Percentiles rank a stretch among this genome's conserved stretches.
These are phyloP conservation scores for Setaria italica DNA, from an alignment of 202 grass and related monocot genomes.

Conservation along the genomic window DNA sequence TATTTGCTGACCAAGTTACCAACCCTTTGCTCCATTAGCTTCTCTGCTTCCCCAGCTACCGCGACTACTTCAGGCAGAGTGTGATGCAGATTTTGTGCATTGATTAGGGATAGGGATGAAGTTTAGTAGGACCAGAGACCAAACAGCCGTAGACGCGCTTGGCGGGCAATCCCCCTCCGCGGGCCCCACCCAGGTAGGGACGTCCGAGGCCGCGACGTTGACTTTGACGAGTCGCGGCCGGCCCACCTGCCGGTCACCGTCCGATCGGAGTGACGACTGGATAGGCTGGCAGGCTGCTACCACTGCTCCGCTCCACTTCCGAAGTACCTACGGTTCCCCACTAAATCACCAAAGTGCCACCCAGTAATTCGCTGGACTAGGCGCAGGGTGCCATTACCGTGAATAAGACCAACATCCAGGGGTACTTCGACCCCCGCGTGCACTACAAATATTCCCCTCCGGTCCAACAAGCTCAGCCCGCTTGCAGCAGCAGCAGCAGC, in stretches of 20 bases:
- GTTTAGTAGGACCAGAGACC: no score
- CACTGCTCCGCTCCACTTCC: not conserved
- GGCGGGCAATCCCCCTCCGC: no score
- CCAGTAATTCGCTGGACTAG: no score
- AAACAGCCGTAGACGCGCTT: not conserved
- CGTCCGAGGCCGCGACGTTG: constrained; percentile 24
- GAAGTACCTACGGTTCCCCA: not conserved
- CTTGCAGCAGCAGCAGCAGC: constrained; percentile 7
- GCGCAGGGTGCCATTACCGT: constrained; percentile 3
- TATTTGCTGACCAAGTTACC: no score
- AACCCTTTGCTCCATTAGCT: no score
- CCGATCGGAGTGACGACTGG: not conserved
- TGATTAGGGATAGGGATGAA: no score
- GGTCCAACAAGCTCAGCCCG: constrained; percentile 10
- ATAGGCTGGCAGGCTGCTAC: not conserved
- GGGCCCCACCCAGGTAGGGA: not conserved
- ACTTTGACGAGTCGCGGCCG: constrained; percentile 28
- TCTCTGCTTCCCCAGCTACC: no score
- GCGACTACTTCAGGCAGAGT: no score
- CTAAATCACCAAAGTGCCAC: constrained; percentile 35
- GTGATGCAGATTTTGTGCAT: no score
- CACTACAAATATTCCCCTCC: constrained; percentile 59
- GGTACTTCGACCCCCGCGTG: not conserved
- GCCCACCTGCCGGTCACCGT: not conserved
- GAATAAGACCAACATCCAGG: not conserved